These are phyloP conservation scores for Calonectria honghensis DNA, from an alignment of 2,329 filamentous ascomycete species.

Conservation along the genomic window DNA sequence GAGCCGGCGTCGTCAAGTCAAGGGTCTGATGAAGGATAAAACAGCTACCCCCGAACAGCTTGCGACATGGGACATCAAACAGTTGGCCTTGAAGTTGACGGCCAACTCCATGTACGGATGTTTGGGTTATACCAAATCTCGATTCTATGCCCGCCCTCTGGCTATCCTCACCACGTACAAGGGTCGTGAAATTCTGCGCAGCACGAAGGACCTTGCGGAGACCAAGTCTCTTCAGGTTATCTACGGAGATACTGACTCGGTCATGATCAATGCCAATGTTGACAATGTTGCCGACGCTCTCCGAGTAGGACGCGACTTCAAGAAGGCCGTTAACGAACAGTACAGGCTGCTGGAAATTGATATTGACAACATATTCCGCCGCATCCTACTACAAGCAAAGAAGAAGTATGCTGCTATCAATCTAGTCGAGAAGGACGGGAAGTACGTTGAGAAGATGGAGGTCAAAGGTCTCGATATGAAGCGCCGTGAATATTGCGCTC, in stretches of 20 bases:
- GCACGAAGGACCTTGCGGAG: constrained; percentile 96
- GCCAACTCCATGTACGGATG: constrained; percentile 99
- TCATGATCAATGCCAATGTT: constrained; percentile 99
- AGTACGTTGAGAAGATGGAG: constrained; percentile 95
- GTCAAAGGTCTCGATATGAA: constrained; percentile 99
- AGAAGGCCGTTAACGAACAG: constrained; percentile 93
- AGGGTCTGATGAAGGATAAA: constrained; percentile 97
- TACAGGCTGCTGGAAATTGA: constrained; percentile 97
- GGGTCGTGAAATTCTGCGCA: constrained; percentile 96
- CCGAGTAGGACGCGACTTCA: constrained; percentile 95
- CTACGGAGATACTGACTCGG: constrained; percentile 98
- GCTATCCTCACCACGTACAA: constrained; percentile 98
- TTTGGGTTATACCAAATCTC: constrained; percentile 95
- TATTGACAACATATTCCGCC: constrained; percentile 97
- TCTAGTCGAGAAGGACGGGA: constrained; percentile 90
- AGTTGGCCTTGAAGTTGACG: constrained; percentile 95
- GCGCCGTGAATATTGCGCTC: constrained; percentile 94
- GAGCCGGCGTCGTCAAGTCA: constrained; percentile 90
- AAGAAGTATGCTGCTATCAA: constrained; percentile 99
- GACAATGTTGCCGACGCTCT: constrained; percentile 93
- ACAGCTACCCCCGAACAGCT: constrained; percentile 89
- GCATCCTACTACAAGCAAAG: constrained; percentile 95
- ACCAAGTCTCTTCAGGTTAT: constrained; percentile 94
- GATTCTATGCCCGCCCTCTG: constrained; percentile 96
- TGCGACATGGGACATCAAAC: constrained; percentile 98